Evolutionary conservation across 768 basidiomycete genomes (phyloP), one percentile per base, ranked within the genome.

Genomic region (Pisolithus sp.): DNA sequence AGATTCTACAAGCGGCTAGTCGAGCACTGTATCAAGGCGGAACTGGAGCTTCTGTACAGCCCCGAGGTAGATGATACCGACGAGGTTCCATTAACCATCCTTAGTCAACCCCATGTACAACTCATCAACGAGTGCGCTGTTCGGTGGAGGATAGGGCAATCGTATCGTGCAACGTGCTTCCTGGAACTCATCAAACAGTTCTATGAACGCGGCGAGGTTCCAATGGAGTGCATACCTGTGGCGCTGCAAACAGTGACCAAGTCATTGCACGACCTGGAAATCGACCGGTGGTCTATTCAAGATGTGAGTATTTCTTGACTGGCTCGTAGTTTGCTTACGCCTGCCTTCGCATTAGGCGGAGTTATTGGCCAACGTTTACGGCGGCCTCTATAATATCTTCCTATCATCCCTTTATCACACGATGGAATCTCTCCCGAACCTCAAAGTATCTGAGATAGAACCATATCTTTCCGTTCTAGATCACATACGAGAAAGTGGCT

Each of bases 41-140:
- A 99, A 65, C 73, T 98, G 52, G 90, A 92, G 62, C 80, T 84
- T 36, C 92, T 99, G 89, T 76, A 87, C 46, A 86, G 86, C 43
- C 87, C 90, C 5, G 87, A 89, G 52, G 85, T 97, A n/a, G 86
- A 92, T 43, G 91, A 93, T 58, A 88, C 91, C 59, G 91, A 97
- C 58, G 93, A 98, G 71, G 95, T 99, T 15, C 90, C 93, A 0
- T 73, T 98, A 36, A 89, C 91, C 7, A 97, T 99, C 51, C 70
- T 99, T 17, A 91, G 91, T 4, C 63, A 78, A 1, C 65, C 78
- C 10, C 91, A 97, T 63, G 75, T 91, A 39, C 86, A 89, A 51
- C 73, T 99, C 36, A 78, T 97, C 58, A 86, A 85, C 52, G 89
- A 94, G 59, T 93, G 92, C 59, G 91, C 91, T 3, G 58, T 88